Evolutionary conservation across 1,284 basidiomycete genomes (phyloP).

Genomic region (Mrakiaceae sp.): DNA sequence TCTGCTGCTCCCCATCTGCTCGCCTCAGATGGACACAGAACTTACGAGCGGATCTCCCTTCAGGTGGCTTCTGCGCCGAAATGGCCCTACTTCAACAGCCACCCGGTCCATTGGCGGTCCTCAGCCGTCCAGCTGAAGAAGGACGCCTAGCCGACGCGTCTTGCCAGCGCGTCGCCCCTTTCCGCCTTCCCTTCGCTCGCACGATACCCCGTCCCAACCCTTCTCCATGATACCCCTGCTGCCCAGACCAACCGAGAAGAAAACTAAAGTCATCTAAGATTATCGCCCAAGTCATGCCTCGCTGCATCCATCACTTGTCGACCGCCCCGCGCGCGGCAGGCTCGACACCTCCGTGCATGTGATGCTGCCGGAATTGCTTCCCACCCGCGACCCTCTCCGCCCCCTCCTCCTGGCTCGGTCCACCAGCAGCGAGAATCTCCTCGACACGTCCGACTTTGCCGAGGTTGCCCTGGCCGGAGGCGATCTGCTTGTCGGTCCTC

Average conservation of each 20-base stretch:
- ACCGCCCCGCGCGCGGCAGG: too few species aligned
- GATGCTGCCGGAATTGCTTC: not conserved
- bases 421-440: slow-evolving; percentile 43
- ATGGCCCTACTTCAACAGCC: slow-evolving; percentile 53
- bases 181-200: too few species aligned
- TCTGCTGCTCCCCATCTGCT: slow-evolving; percentile 13
- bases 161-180: too few species aligned
- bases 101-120: slow-evolving; percentile 50
- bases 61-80: too few species aligned
- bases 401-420: slow-evolving; percentile 11
- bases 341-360: not conserved
- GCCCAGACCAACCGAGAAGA: too few species aligned
- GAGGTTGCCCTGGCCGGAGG: slow-evolving; percentile 57
- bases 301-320: too few species aligned
- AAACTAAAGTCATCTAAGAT: too few species aligned
- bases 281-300: too few species aligned
- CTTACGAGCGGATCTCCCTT: too few species aligned
- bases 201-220: too few species aligned
- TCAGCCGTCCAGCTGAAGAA: not conserved
- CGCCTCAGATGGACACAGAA: too few species aligned
- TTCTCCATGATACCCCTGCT: too few species aligned
- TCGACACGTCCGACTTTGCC: slow-evolving; percentile 66
- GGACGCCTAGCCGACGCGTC: not conserved
- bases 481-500: slow-evolving; percentile 56
- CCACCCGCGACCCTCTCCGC: slow-evolving; percentile 4